Percentiles rank a stretch among this genome's conserved stretches.
phyloP scores from a whole-genome alignment of 176 grass and related monocot genomes.

The Musa itinerans region DNA sequence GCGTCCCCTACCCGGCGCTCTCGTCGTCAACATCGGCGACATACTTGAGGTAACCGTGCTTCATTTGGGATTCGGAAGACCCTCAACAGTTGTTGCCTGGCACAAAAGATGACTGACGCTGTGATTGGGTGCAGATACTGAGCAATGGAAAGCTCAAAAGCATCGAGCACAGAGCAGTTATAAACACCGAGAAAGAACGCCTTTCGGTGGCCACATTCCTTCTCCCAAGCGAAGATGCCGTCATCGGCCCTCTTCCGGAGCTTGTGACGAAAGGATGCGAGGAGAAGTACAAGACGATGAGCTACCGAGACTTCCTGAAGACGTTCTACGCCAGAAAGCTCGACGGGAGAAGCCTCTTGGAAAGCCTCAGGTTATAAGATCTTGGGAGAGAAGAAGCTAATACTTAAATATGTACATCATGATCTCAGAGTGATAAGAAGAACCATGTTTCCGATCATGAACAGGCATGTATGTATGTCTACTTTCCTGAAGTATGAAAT shows the following conservation, averaged over 20 bases:
- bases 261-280: neutral
- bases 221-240: neutral
- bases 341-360: neutral
- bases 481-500: too few species aligned
- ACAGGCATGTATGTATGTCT: too few species aligned
- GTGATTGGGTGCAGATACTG: neutral
- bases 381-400: neutral
- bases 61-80: too few species aligned
- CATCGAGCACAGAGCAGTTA: neutral
- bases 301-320: neutral
- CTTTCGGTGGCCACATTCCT: neutral
- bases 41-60: slow-evolving; percentile 33
- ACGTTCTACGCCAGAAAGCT: too few species aligned
- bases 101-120: neutral
- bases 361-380: too few species aligned
- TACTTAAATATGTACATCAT: neutral
- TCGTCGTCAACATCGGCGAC: slow-evolving; percentile 65
- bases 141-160: slow-evolving; percentile 1
- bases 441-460: too few species aligned
- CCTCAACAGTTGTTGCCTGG: too few species aligned
- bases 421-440: too few species aligned
- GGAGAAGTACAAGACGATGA: neutral
- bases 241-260: neutral
- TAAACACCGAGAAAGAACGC: neutral
- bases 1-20: slow-evolving; percentile 27